Percentiles rank a stretch among this genome's conserved stretches.
These are phyloP conservation scores for Boletus barrowsii DNA, from an alignment of 768 basidiomycete species.

Conservation along the genomic window DNA sequence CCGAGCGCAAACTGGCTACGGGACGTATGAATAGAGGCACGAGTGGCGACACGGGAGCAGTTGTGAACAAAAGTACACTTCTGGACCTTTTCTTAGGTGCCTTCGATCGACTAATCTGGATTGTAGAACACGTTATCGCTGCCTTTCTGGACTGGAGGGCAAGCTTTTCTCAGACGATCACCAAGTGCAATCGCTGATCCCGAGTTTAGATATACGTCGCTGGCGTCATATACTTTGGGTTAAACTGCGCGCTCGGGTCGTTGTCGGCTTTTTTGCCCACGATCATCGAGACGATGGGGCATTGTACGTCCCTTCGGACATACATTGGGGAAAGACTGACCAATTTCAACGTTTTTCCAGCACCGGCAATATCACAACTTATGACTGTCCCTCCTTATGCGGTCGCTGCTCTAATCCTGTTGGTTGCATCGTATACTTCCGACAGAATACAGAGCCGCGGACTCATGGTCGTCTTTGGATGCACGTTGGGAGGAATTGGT, in stretches of 20 bases:
- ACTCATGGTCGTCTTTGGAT: constrained; percentile 28
- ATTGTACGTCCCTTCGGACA: constrained; percentile 31
- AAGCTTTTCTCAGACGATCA: not conserved
- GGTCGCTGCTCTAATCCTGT: constrained; percentile 37
- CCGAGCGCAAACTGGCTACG: constrained; percentile 32
- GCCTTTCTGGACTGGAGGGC: constrained; percentile 49
- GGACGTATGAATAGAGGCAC: constrained; percentile 40
- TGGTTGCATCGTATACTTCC: constrained; percentile 38
- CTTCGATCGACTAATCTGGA: not conserved
- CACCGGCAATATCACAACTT: constrained; percentile 44
- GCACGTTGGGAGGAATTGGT: constrained; percentile 38
- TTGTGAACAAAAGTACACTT: constrained; percentile 37
- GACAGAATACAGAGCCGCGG: constrained; percentile 46
- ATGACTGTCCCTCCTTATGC: constrained; percentile 57
- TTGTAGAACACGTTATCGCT: constrained; percentile 38
- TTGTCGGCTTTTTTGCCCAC: constrained; percentile 54
- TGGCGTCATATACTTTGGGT: constrained; percentile 48
- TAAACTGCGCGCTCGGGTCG: constrained; percentile 48
- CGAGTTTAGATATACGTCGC: constrained; percentile 38
- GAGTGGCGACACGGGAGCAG: constrained; percentile 40
- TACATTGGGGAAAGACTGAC: not conserved
- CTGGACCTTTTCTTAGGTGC: not conserved
- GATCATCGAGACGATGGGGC: constrained; percentile 50
- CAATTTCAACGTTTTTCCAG: constrained; percentile 21
- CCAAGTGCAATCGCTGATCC: constrained; percentile 4